A percentile compares a stretch with the other conserved stretches of the same genome.
These are phyloP conservation scores for Blastobotrys serpentis DNA, from an alignment of 1,139 yeast genomes.

Conservation along the genomic window DNA sequence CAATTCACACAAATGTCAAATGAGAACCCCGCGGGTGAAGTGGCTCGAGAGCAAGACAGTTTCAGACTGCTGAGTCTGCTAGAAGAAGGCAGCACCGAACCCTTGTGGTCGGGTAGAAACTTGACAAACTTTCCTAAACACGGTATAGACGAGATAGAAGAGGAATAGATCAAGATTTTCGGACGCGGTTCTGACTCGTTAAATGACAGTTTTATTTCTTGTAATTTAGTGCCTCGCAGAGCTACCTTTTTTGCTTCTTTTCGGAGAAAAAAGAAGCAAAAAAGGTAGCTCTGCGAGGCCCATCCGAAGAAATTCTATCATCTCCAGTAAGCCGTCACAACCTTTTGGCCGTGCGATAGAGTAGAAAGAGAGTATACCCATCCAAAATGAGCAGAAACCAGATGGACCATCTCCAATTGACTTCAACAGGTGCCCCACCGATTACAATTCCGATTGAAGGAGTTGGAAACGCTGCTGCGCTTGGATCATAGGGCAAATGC, in stretches of 20 bases:
- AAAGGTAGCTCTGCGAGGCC: too few relatives aligned
- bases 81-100: conserved; percentile 3
- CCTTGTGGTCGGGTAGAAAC: conserved; percentile 2
- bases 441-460: conserved; percentile 58
- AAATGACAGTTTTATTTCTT: too few relatives aligned
- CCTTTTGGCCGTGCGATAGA: too few relatives aligned
- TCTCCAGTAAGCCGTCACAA: too few relatives aligned
- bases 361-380: too few relatives aligned
- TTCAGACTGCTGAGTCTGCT: conserved; percentile 2
- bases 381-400: conserved; percentile 48
- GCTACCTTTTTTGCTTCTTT: too few relatives aligned
- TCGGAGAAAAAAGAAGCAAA: too few relatives aligned
- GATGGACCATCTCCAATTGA: conserved; percentile 41
- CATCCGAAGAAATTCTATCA: too few relatives aligned
- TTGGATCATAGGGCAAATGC: conserved; percentile 56
- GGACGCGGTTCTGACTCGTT: too few relatives aligned
- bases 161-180: not conserved
- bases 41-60: not conserved
- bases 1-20: not conserved
- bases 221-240: too few relatives aligned
- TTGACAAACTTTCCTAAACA: not conserved
- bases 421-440: conserved; percentile 49
- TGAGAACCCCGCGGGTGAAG: not conserved
- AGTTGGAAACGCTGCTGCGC: conserved; percentile 55
- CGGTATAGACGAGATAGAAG: conserved; percentile 2